Evolutionary conservation across 169 alveolate genomes (phyloP).

Genomic region (Perkinsus olseni): DNA sequence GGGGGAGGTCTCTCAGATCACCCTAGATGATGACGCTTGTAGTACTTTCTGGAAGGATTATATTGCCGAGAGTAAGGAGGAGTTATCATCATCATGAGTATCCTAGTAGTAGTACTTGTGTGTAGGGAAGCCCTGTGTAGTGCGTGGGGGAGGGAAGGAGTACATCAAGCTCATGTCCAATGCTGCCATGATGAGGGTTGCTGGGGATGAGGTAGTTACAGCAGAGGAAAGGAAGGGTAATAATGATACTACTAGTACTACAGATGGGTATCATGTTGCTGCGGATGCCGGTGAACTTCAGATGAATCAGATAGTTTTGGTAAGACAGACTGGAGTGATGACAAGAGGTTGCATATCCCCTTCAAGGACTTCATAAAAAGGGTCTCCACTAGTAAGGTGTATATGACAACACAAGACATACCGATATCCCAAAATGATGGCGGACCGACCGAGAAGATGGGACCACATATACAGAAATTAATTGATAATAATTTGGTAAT

Average conservation of each 20-base stretch:
- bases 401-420: not conserved
- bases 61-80: not conserved
- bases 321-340: not conserved
- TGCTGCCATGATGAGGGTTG: not conserved
- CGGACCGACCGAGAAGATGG: not conserved
- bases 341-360: not conserved
- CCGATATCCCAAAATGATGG: not conserved
- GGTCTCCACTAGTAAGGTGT: not conserved
- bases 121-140: not conserved
- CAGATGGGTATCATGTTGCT: not conserved
- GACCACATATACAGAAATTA: not conserved
- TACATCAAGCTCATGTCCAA: not conserved
- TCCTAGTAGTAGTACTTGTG: not conserved
- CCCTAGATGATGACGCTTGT: not conserved
- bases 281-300: too few species aligned
- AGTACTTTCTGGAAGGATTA: not conserved
- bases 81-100: not conserved
- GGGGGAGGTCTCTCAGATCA: not conserved
- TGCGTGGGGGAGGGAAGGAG: not conserved
- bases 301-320: not conserved
- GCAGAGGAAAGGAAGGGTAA: not conserved
- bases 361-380: not conserved
- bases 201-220: not conserved
- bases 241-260: not conserved
- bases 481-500: not conserved